Base-by-base conservation (phyloP, 495 filamentous ascomycete genomes). In the Hypoxylon lenormandii region DNA sequence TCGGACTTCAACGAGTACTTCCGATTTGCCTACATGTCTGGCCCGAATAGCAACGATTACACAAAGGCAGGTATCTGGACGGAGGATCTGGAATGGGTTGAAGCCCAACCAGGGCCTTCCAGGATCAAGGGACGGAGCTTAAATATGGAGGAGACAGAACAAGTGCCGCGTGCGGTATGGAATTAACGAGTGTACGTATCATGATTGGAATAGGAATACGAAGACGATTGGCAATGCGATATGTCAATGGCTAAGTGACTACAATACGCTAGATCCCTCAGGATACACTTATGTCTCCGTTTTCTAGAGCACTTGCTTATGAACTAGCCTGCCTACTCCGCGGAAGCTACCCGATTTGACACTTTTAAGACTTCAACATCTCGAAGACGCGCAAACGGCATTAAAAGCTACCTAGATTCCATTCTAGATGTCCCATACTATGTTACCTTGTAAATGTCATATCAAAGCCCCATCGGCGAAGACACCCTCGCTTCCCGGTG, bases 61-160 rank as follows among this genome's bases (percentile, higher is more conserved):
- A 92, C 92, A 4, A 89, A 86, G 67, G 90, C 94, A 1, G 94
- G 93, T 1, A 86, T 86, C 16, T 95, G 95, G 92, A 80, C 84
- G 36, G 78, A 63, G 7, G 82, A 91, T 65, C 88, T 91, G 28
- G 76, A 79, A n/a, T 97, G 93, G 93, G 80, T 82, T 18, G 75
- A 83, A 13, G 87, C 89, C 81, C 51, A 49, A 46, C 57, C 74
- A 4, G 85, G 85, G 8, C 80, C 82, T 52, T 82, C 81, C 10
- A 76, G 59, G 54, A 66, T 83, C 22, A 79, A 70, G 43, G 59
- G 47, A 18, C 70, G 80, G 54, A 51, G 45, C 0, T 36, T 73
- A 16, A 53, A 50, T 10, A 30, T 5, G 5, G 60, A 70, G 15
- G 63, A 72, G 6, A 52, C 45, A 7, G 60, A 65, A 33, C 51